Percentiles rank a stretch among this genome's conserved stretches.
Evolutionary conservation across 2,329 filamentous ascomycete genomes (phyloP).

Genomic region (Raffaelea albimanens): DNA sequence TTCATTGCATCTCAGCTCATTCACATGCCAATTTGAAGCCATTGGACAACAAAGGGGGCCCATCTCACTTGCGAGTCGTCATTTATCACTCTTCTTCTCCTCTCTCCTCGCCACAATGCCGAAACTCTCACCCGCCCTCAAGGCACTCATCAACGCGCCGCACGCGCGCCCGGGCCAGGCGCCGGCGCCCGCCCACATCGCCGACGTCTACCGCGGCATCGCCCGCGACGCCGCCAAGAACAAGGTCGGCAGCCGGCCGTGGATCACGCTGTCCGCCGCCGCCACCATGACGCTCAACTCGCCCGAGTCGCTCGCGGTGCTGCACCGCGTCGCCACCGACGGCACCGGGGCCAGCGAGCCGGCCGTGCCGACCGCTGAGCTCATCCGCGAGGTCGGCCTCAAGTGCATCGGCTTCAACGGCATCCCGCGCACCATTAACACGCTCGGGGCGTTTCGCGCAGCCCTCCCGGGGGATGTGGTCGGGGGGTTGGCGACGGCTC

Average conservation of each 20-base stretch:
- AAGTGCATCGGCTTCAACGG: slow-evolving; percentile 10
- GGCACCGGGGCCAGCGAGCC: slow-evolving; percentile 9
- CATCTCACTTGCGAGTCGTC: not conserved
- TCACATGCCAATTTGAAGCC: not conserved
- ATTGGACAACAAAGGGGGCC: not conserved
- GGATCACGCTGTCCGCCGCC: slow-evolving; percentile 62
- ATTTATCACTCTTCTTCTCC: not conserved
- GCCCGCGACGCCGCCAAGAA: slow-evolving; percentile 52
- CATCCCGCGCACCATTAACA: not conserved
- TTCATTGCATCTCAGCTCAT: no score
- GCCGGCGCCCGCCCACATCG: slow-evolving; percentile 53
- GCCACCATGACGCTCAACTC: slow-evolving; percentile 83
- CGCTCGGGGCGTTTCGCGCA: slow-evolving; percentile 37
- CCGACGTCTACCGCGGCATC: slow-evolving; percentile 54
- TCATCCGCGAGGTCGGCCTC: slow-evolving; percentile 61
- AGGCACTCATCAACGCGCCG: slow-evolving; percentile 63
- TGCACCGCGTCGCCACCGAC: slow-evolving; percentile 44
- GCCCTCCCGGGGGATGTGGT: slow-evolving; percentile 52
- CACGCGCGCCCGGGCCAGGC: slow-evolving; percentile 57
- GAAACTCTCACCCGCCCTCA: slow-evolving; percentile 62
- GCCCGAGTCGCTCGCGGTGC: slow-evolving; percentile 58
- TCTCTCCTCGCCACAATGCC: slow-evolving; percentile 43
- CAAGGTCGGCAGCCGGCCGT: slow-evolving; percentile 53
- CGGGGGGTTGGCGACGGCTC: slow-evolving; percentile 40
- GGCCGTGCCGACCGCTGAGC: slow-evolving; percentile 48